Base-by-base conservation (phyloP, 176 grass and related monocot species). In the Aechmea fasciata region DNA sequence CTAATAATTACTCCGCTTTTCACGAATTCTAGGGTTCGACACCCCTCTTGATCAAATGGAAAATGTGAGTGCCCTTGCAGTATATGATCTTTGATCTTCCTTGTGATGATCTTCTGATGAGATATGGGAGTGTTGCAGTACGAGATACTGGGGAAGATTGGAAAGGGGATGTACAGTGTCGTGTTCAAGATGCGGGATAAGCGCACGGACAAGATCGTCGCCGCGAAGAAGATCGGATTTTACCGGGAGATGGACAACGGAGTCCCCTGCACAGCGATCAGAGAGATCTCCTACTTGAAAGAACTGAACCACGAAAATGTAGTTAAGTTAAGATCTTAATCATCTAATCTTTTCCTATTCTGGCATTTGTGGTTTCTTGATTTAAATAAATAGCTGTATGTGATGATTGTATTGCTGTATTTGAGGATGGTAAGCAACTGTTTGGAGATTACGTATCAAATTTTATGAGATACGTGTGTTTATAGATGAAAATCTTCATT, bases 251-350 rank as follows among this genome's bases (percentile, higher is more conserved):
- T 33, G 6, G 91, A 96, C 26, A 88, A 96, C 71, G 91, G 91
- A 64, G 91, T 96, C 49, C 91, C 91, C 9, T 88, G 88, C 78
- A 96, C 91, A 20, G 83, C 91, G 22, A 91, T 96, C 74, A 80
- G 91, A 73, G 91, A 96, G 87, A 96, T 96, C 80, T 96, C 91
- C 28, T 85, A 91, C 68, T 79, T 96, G 66, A 96, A 96, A 78
- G 91, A 96, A 81, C 88, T 96, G 91, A 81, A 96, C 29, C 91
- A 96, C 59, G 69, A 69, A 65, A 96, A 96, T 79, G 88, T 96
- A 47, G 91, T 96, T 83, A 96, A 85, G 91, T 61, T 19, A 19
- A 22, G 55, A 15, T 61, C 55, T 61, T 61, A 15, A 18, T 61
- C 14, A 19, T 61, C n/a, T 61, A 18, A 20, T 41, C 33, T 41